Evolutionary conservation across 108 stramenopile genomes (phyloP).

Genomic region (Pseudonitzschia multiseries): DNA sequence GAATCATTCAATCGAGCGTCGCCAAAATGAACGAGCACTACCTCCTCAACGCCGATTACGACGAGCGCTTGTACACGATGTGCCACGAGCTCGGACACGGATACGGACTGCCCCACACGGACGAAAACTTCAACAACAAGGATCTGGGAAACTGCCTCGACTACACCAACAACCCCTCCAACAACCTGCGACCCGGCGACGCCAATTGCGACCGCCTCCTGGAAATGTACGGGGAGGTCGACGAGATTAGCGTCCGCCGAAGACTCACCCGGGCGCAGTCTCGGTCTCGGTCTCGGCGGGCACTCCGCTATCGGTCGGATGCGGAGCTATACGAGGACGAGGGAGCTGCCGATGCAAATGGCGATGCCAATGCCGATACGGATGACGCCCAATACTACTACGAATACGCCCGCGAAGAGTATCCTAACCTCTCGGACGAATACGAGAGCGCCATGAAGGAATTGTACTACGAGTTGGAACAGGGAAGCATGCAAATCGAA

Average conservation of each 20-base stretch:
- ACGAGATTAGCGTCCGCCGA: not conserved
- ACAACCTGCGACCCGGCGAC: conserved; percentile 58
- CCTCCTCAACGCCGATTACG: conserved; percentile 49
- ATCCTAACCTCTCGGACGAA: conserved; percentile 1
- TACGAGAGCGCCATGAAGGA: conserved; percentile 24
- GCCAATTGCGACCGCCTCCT: conserved; percentile 49
- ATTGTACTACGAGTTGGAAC: not conserved
- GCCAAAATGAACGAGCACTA: conserved; percentile 85
- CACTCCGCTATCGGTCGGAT: not conserved
- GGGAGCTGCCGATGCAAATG: not conserved
- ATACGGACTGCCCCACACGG: conserved; percentile 80
- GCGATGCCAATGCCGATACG: not conserved
- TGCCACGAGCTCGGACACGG: conserved; percentile 58
- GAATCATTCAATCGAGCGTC: conserved; percentile 47
- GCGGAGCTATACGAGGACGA: conserved; percentile 6
- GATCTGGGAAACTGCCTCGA: conserved; percentile 76
- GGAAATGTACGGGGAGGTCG: conserved; percentile 53
- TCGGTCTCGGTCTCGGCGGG: not conserved
- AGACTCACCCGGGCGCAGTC: not conserved
- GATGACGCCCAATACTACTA: not conserved
- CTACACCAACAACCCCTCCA: conserved; percentile 57
- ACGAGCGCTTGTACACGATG: conserved; percentile 56
- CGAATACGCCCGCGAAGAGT: not conserved
- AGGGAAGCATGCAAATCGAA: not conserved
- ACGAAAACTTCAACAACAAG: conserved; percentile 70